phyloP scores from a whole-genome alignment of 2,329 filamentous ascomycete species.

The Diplodia mutila region DNA sequence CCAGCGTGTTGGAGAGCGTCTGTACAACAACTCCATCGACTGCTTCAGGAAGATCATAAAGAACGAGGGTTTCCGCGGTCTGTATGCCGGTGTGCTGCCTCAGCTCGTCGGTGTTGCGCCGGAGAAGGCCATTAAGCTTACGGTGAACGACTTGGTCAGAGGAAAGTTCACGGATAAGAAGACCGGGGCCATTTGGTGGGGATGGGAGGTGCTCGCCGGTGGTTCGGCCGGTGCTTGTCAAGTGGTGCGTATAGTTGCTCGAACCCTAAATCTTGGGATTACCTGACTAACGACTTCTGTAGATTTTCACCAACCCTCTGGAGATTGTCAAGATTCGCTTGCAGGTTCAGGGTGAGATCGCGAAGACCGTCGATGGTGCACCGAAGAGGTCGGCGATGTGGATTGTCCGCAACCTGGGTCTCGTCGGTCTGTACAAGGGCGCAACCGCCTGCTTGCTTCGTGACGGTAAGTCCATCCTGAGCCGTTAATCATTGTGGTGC shows the following conservation, averaged over 20 bases:
- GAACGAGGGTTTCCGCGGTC: conserved; percentile 85
- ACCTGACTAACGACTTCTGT: conserved; percentile 27
- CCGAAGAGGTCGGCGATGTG: conserved; percentile 93
- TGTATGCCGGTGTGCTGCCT: conserved; percentile 93
- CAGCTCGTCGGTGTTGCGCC: conserved; percentile 98
- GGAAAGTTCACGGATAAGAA: conserved; percentile 73
- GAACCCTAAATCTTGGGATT: background rate
- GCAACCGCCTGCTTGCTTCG: conserved; percentile 91
- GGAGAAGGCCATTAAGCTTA: conserved; percentile 99
- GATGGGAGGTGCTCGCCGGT: conserved; percentile 82
- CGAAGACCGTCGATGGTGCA: conserved; percentile 79
- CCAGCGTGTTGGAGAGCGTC: conserved; percentile 76
- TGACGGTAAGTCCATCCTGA: conserved; percentile 55
- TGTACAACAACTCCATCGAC: conserved; percentile 98
- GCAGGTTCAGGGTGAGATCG: conserved; percentile 94
- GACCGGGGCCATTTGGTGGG: conserved; percentile 70
- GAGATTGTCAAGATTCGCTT: conserved; percentile 99
- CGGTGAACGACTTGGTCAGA: conserved; percentile 92
- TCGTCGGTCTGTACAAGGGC: conserved; percentile 95
- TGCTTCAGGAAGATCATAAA: conserved; percentile 90
- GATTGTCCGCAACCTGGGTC: conserved; percentile 94
- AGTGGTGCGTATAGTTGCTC: conserved; percentile 69
- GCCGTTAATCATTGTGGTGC: too few relatives aligned
- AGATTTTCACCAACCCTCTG: conserved; percentile 96
- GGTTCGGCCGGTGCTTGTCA: conserved; percentile 90